Evolutionary conservation across 495 filamentous ascomycete genomes (phyloP), one percentile per base, ranked within the genome.

Genomic region (Trichoderma asperelloides): DNA sequence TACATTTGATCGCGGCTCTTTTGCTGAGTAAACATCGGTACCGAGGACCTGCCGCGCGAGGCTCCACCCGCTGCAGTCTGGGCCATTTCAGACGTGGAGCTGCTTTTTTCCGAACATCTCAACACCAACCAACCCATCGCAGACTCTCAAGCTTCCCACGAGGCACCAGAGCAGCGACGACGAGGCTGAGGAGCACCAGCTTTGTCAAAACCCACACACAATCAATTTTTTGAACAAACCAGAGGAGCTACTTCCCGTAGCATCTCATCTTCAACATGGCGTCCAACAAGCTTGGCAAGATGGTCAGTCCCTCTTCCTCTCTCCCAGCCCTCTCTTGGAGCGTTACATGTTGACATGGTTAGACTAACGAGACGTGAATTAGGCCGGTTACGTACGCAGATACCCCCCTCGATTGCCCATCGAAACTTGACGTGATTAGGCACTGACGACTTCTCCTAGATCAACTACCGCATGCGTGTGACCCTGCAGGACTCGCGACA

Each of bases 391-490:
- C 81, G 95, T 98, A 90, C 82, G 93, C 88, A 64, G 25, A 49
- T 68, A 63, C 70, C 69, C 70, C 43, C 68, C n/a, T 23, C 51
- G 66, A 66, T 67, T 66, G 65, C 49, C 21, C 41, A 33, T 64
- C 8, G 30, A 62, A 60, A 66, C 11, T 49, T n/a, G 47, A 57
- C 67, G 8, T 18, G 47, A 7, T 41, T 39, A 68, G 47, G 64
- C 68, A 73, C 80, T 84, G 68, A 83, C 75, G 25, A 25, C 63
- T 11, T 25, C 63, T 55, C 64, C 21, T 25, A 98, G 95, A 96
- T 99, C 86, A 97, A 98, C 79, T 98, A 96, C 82, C 90, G 94
- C 75, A 98, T 99, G 96, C 87, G 92, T 76, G 90, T 96, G 70
- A 98, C 96, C 49, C 83, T 99, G 74, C 92, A 89, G 74, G 95